Conservation (phyloP, 768 basidiomycete species). For the Kwoniella botswanensis region DNA sequence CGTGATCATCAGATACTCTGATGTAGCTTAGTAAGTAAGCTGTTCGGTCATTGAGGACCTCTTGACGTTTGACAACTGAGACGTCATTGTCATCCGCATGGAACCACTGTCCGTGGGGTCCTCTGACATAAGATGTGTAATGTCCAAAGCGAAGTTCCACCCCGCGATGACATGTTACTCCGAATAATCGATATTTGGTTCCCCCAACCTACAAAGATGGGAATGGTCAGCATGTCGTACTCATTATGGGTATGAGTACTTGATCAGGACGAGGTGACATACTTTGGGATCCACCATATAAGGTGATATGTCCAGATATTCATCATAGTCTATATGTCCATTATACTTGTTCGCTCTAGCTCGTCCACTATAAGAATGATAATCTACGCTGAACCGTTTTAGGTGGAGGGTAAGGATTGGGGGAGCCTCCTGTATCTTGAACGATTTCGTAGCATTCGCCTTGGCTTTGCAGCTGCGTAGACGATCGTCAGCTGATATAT, state of each 20-base stretch:
- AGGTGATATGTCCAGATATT: conserved; percentile 70
- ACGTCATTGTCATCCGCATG: conserved; percentile 94
- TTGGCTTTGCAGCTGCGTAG: conserved; percentile 80
- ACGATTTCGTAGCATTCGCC: conserved; percentile 86
- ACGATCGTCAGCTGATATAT: too few species aligned
- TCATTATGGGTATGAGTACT: neutral
- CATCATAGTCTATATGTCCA: conserved; percentile 77
- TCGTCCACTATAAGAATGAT: conserved; percentile 39
- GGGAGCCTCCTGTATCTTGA: conserved; percentile 86
- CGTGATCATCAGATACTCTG: conserved; percentile 53
- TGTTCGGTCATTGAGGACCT: conserved; percentile 71
- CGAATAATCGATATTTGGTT: conserved; percentile 83
- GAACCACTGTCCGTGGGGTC: conserved; percentile 74
- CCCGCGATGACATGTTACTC: conserved; percentile 90
- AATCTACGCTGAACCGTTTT: conserved; percentile 74
- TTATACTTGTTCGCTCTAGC: conserved; percentile 86
- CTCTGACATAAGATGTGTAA: conserved; percentile 85
- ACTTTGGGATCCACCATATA: conserved; percentile 81
- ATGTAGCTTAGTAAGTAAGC: conserved; percentile 96
- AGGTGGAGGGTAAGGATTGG: conserved; percentile 87
- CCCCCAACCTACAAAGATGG: conserved; percentile 56
- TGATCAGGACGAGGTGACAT: conserved; percentile 18
- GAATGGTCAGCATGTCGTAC: conserved; percentile 51
- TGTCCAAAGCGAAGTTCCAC: conserved; percentile 93
- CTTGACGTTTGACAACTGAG: conserved; percentile 54